Percentiles rank a stretch among this genome's conserved stretches.
These are phyloP conservation scores for Dendrobium officinale DNA, from an alignment of 106 monocot genomes.

Conservation along the genomic window DNA sequence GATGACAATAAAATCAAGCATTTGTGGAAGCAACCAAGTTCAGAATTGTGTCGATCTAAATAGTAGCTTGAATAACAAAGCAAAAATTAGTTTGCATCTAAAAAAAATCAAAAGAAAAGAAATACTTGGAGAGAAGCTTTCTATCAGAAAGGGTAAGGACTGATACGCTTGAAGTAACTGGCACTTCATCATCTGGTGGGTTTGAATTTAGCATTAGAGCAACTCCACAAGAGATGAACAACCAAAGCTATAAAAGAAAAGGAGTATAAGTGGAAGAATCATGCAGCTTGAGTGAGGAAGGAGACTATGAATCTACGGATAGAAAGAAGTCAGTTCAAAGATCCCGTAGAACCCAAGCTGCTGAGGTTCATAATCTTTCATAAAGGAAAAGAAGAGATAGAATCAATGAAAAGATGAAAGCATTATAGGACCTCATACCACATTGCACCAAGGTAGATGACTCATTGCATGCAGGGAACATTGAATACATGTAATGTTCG, in stretches of 20 bases:
- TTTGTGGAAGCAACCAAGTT: constrained; percentile 10
- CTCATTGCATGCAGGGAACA: too few relatives aligned
- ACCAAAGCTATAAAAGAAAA: constrained; percentile 5
- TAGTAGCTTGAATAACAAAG: background rate
- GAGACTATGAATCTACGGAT: constrained; percentile 3
- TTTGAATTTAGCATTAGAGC: constrained; percentile 1
- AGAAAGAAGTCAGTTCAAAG: constrained; percentile 7
- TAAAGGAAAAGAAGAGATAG: constrained; percentile 26
- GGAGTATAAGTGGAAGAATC: constrained; percentile 3
- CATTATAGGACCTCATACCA: constrained; percentile 9
- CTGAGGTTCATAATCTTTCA: constrained; percentile 48
- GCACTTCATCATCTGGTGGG: constrained; percentile 4
- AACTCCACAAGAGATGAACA: background rate
- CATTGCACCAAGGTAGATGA: constrained; percentile 9
- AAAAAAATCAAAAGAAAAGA: background rate
- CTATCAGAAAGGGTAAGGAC: background rate
- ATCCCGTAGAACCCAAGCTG: constrained; percentile 23
- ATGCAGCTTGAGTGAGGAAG: constrained; percentile 9
- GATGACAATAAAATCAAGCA: background rate
- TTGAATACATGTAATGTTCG: too few relatives aligned
- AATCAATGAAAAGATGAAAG: constrained; percentile 13
- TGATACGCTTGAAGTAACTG: constrained; percentile 4
- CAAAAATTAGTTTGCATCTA: background rate
- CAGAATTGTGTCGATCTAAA: background rate
- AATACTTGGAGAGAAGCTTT: background rate